These are phyloP conservation scores for Lupinus albus DNA, from an alignment of 306 rosid genomes.

Conservation along the genomic window DNA sequence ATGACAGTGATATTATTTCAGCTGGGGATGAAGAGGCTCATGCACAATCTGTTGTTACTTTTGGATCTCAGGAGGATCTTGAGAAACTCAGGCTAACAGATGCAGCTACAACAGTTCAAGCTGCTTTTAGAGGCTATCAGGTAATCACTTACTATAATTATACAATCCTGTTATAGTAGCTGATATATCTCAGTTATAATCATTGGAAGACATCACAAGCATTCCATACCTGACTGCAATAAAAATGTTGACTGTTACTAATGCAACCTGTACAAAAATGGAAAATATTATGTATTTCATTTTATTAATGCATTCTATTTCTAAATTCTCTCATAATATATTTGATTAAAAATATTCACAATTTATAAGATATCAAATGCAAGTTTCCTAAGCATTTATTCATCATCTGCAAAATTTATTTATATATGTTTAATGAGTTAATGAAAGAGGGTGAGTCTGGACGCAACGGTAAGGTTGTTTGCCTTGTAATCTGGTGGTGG, in stretches of 20 bases:
- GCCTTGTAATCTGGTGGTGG: too few species aligned
- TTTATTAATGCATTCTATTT: slow-evolving; percentile 17
- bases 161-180: slow-evolving; percentile 18
- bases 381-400: slow-evolving; percentile 8
- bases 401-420: slow-evolving; percentile 22
- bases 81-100: slow-evolving; percentile 48
- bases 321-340: slow-evolving; percentile 4
- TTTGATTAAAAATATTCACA: slow-evolving; percentile 24
- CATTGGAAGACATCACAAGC: background rate
- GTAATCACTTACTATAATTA: slow-evolving; percentile 42
- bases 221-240: slow-evolving; percentile 24
- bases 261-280: slow-evolving; percentile 13
- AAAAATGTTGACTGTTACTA: background rate
- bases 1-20: slow-evolving; percentile 38
- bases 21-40: slow-evolving; percentile 37
- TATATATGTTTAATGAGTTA: slow-evolving; percentile 22
- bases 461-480: too few species aligned
- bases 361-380: slow-evolving; percentile 21
- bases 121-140: slow-evolving; percentile 57
- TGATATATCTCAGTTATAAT: slow-evolving; percentile 16
- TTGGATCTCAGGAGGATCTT: slow-evolving; percentile 46
- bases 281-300: background rate
- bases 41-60: slow-evolving; percentile 34
- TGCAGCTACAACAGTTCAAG: slow-evolving; percentile 67
- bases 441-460: too few species aligned